phyloP scores from a whole-genome alignment of 2,329 filamentous ascomycete genomes.

The Huntiella savannae region DNA sequence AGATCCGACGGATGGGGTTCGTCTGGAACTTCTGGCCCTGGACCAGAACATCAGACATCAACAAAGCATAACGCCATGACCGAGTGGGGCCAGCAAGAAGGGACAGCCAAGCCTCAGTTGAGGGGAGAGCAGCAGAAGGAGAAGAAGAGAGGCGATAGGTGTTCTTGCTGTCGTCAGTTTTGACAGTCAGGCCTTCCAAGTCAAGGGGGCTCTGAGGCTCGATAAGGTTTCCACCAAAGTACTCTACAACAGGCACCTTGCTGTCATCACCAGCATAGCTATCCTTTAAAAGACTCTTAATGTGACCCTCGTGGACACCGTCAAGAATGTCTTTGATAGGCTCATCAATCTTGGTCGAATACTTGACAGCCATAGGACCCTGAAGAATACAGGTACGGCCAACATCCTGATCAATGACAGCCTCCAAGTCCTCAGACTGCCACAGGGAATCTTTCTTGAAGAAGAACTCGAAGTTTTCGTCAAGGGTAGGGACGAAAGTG shows the following conservation, averaged over 20 bases:
- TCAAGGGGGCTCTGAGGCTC: slow-evolving; percentile 55
- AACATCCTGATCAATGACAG: slow-evolving; percentile 89
- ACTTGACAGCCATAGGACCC: slow-evolving; percentile 80
- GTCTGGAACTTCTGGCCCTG: slow-evolving; percentile 95
- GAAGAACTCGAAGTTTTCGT: slow-evolving; percentile 96
- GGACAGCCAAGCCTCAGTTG: slow-evolving; percentile 67
- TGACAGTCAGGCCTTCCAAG: slow-evolving; percentile 69
- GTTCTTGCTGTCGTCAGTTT: slow-evolving; percentile 57
- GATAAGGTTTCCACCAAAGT: slow-evolving; percentile 79
- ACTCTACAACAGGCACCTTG: slow-evolving; percentile 71
- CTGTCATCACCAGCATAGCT: slow-evolving; percentile 56
- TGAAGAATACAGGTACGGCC: slow-evolving; percentile 91
- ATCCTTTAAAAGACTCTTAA: slow-evolving; percentile 58
- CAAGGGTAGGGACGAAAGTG: slow-evolving; percentile 85
- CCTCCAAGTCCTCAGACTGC: slow-evolving; percentile 95
- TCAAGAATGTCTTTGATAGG: slow-evolving; percentile 90
- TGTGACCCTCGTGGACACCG: slow-evolving; percentile 74
- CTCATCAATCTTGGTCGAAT: slow-evolving; percentile 77
- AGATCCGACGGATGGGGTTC: slow-evolving; percentile 84
- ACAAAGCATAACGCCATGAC: slow-evolving; percentile 88
- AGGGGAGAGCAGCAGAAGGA: slow-evolving; percentile 54
- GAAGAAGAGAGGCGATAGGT: slow-evolving; percentile 68
- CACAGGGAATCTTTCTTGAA: slow-evolving; percentile 99
- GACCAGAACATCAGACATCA: slow-evolving; percentile 81
- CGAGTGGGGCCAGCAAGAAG: slow-evolving; percentile 70